Evolutionary conservation across 768 basidiomycete species (phyloP), one percentile per base, ranked within the genome.

Genomic region (Xerocomellus amylosporus): DNA sequence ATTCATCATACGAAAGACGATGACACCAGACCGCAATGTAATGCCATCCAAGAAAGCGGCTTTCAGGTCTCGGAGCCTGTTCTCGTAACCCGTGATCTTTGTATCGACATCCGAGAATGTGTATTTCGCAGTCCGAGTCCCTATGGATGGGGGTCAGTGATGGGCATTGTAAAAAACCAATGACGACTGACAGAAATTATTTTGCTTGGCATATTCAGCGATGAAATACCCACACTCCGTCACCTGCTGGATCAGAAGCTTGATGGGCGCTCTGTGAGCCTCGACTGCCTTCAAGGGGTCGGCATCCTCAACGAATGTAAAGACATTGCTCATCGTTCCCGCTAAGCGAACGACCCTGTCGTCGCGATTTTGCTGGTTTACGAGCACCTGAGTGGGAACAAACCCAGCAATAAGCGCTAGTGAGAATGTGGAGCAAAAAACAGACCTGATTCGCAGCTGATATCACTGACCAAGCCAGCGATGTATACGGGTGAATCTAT

Each of bases 171-270:
- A 38, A 49, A 33, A 30, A n/a, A n/a, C 3, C 7, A 17, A 37
- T 3, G 19, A 41, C 2, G 10, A 58, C 63, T 24, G 2, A 64
- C 63, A 65, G 19, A 64, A 65, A 15, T 12, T 55, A 8, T 40
- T 46, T 33, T 58, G 53, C 19, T 56, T 65, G 30, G 57, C 46
- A 8, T 65, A 65, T 41, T 64, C 63, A 2, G 56, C n/a, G 17
- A 64, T 62, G 49, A 64, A 64, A 30, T 65, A 65, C 7, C 63
- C 63, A 36, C 62, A 64, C 44, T 64, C 63, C 24, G 63, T 62
- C 38, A 64, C 54, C 15, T 64, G 63, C 12, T 51, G 64, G 26
- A 64, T 46, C n/a, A 64, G 24, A 44, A 46, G 34, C 38, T 17
- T 59, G 31, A 62, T 41, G 3, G 41, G 28, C 17, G 50, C 34